These are phyloP conservation scores for Suillus tomentosus DNA, from an alignment of 768 basidiomycete species.

Conservation along the genomic window DNA sequence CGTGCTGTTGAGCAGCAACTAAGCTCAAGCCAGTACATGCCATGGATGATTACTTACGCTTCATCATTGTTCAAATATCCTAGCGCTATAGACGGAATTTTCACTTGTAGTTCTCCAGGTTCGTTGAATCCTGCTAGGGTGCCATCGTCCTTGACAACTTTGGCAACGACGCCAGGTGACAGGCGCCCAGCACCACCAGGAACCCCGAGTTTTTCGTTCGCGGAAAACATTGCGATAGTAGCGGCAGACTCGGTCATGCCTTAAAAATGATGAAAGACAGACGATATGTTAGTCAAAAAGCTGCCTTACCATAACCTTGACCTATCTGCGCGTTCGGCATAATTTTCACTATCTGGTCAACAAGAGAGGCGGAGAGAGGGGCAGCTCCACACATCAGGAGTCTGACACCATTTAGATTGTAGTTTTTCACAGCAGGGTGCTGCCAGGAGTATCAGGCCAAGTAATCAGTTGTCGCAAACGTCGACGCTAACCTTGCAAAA, in stretches of 20 bases:
- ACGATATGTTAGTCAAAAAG: neutral
- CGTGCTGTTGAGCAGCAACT: constrained; percentile 44
- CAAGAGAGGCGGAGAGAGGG: constrained; percentile 60
- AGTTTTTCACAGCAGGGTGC: constrained; percentile 53
- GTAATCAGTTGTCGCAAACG: constrained; percentile 7
- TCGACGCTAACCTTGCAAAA: constrained; percentile 59
- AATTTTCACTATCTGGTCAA: constrained; percentile 43
- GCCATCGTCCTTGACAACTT: constrained; percentile 61
- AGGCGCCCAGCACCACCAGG: constrained; percentile 53
- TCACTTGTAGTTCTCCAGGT: constrained; percentile 60
- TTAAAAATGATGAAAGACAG: constrained; percentile 22
- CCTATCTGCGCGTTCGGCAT: constrained; percentile 64
- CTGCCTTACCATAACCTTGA: constrained; percentile 58
- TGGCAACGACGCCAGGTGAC: constrained; percentile 55
- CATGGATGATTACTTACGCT: constrained; percentile 49
- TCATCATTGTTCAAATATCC: constrained; percentile 56
- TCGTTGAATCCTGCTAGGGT: constrained; percentile 55
- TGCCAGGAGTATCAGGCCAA: constrained; percentile 22
- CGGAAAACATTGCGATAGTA: constrained; percentile 50
- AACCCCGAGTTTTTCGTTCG: constrained; percentile 48
- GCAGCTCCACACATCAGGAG: constrained; percentile 62
- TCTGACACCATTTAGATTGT: constrained; percentile 54
- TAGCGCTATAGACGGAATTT: constrained; percentile 39
- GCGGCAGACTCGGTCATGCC: constrained; percentile 71
- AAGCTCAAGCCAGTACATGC: neutral